phyloP scores from a whole-genome alignment of 352 stramenopile species.

The Phytophthora tentaculata region DNA sequence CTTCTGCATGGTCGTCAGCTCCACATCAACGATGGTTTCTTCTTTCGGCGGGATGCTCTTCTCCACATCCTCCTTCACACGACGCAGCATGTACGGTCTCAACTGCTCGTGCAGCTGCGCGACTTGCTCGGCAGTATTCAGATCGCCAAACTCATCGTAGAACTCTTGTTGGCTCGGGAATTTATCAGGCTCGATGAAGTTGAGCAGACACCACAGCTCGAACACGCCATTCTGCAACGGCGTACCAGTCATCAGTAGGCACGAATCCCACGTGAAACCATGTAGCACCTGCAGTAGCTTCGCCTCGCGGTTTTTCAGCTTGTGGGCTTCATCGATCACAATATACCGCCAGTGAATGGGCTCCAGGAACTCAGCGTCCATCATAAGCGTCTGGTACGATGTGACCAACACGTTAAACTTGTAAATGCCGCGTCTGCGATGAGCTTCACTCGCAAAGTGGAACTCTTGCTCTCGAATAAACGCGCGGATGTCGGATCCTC shows the following conservation, averaged over 20 bases:
- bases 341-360: constrained; percentile 96
- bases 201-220: constrained; percentile 99
- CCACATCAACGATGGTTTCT: constrained; percentile 99
- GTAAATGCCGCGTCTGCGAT: constrained; percentile 81
- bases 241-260: constrained; percentile 97
- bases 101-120: constrained; percentile 96
- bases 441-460: constrained; percentile 90
- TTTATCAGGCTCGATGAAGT: constrained; percentile 97
- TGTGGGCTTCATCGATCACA: constrained; percentile 99
- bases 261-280: constrained; percentile 88
- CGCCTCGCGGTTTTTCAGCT: constrained; percentile 98
- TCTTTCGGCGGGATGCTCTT: constrained; percentile 99
- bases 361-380: constrained; percentile 93
- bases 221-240: constrained; percentile 99
- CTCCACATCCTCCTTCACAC: constrained; percentile 99
- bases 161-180: constrained; percentile 97
- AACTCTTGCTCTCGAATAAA: constrained; percentile 98
- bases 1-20: constrained; percentile 99
- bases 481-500: constrained; percentile 89
- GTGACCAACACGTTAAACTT: constrained; percentile 98
- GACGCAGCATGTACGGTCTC: constrained; percentile 98
- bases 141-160: constrained; percentile 96
- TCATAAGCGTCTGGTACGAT: constrained; percentile 96
- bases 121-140: constrained; percentile 97
- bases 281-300: constrained; percentile 93